Evolutionary conservation across 441 rosid species (phyloP).

Genomic region (Adansonia gregorii): DNA sequence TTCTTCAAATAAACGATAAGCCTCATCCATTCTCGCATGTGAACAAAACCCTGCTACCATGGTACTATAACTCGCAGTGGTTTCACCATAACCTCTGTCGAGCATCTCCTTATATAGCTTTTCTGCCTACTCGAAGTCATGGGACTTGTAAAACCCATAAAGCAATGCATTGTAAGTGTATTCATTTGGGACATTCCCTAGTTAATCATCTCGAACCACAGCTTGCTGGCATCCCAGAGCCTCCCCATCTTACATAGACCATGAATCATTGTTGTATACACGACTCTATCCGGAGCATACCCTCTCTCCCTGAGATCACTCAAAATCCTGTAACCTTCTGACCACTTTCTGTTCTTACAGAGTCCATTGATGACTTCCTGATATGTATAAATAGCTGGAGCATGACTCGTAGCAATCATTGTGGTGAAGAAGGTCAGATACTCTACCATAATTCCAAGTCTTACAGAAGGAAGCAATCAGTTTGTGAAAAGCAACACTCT

Average conservation of each 20-base stretch:
- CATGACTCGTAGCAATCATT: slow-evolving; percentile 44
- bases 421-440: slow-evolving; percentile 54
- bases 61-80: slow-evolving; percentile 49
- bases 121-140: slow-evolving; percentile 40
- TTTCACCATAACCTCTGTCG: slow-evolving; percentile 48
- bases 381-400: slow-evolving; percentile 46
- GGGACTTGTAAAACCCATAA: slow-evolving; percentile 37
- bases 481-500: slow-evolving; percentile 34
- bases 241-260: slow-evolving; percentile 40
- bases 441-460: slow-evolving; percentile 31
- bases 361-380: slow-evolving; percentile 53
- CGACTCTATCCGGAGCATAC: slow-evolving; percentile 39
- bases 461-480: slow-evolving; percentile 45
- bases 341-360: slow-evolving; percentile 39
- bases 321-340: slow-evolving; percentile 46
- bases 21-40: slow-evolving; percentile 45
- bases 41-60: slow-evolving; percentile 56
- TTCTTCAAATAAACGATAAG: slow-evolving; percentile 48
- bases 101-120: slow-evolving; percentile 21
- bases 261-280: slow-evolving; percentile 51
- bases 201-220: slow-evolving; percentile 57
- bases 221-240: slow-evolving; percentile 41
- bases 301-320: slow-evolving; percentile 57
- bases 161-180: slow-evolving; percentile 46
- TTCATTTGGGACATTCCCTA: slow-evolving; percentile 47